Conservation (phyloP, 768 basidiomycete species). For the Jaapia argillacea region DNA sequence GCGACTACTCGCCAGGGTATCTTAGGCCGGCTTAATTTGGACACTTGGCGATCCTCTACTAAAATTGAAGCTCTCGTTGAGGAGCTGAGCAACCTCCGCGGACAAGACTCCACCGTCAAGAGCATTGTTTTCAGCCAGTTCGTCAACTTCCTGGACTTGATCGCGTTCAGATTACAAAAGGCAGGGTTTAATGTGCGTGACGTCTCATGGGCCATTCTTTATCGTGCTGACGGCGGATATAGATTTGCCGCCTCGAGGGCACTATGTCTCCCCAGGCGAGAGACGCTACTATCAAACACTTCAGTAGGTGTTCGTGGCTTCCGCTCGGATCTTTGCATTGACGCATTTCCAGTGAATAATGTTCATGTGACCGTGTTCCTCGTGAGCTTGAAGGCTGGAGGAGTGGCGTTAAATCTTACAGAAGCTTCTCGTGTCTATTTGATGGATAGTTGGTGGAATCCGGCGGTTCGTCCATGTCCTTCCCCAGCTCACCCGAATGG, state of each 20-base stretch:
- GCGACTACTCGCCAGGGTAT: conserved; percentile 71
- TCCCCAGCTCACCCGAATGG: neutral
- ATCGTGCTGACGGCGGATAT: conserved; percentile 33
- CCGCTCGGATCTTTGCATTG: neutral
- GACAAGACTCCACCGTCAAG: conserved; percentile 86
- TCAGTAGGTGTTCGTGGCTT: conserved; percentile 45
- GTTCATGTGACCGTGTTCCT: conserved; percentile 96
- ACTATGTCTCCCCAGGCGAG: conserved; percentile 96
- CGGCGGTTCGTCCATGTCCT: conserved; percentile 46
- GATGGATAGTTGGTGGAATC: conserved; percentile 99
- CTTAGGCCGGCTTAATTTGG: conserved; percentile 79
- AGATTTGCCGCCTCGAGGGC: conserved; percentile 93
- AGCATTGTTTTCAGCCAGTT: conserved; percentile 97
- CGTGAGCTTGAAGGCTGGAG: conserved; percentile 92
- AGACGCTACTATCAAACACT: conserved; percentile 90
- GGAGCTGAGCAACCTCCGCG: conserved; percentile 77
- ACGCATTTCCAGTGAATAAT: conserved; percentile 62
- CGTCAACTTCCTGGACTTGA: conserved; percentile 86
- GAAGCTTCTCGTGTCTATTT: conserved; percentile 91
- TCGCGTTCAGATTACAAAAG: conserved; percentile 84
- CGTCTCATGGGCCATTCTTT: conserved; percentile 75
- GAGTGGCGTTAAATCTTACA: conserved; percentile 83
- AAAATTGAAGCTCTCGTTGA: conserved; percentile 97
- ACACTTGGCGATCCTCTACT: conserved; percentile 89
- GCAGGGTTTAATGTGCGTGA: conserved; percentile 77